Conservation (phyloP, 805 yeast genomes). For the Blastobotrys attinorum region DNA sequence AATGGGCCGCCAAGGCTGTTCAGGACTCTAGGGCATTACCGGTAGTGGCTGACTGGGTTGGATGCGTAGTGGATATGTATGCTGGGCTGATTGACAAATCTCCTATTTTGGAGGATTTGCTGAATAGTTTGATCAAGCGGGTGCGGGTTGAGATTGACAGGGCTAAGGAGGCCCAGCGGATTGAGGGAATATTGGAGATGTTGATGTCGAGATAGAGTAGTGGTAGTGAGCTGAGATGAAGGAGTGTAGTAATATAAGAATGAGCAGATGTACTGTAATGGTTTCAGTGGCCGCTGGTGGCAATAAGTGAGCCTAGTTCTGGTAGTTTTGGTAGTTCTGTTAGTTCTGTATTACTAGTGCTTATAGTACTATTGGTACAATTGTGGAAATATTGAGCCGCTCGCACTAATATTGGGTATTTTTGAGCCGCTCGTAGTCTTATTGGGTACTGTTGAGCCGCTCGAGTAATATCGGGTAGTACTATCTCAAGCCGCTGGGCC, state of each 20-base stretch:
- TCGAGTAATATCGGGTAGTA: too few relatives aligned
- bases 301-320: background rate
- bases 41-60: conserved; percentile 59
- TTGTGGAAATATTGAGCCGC: background rate
- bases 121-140: conserved; percentile 46
- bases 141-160: conserved; percentile 63
- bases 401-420: background rate
- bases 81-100: conserved; percentile 64
- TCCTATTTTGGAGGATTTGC: conserved; percentile 67
- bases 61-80: conserved; percentile 66
- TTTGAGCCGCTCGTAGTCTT: too few relatives aligned
- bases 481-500: too few relatives aligned
- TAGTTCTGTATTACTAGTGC: background rate
- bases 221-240: background rate
- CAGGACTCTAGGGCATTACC: conserved; percentile 71
- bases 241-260: background rate
- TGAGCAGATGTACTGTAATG: background rate
- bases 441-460: too few relatives aligned
- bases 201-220: conserved; percentile 37
- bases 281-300: too few relatives aligned
- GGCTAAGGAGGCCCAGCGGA: conserved; percentile 79
- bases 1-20: conserved; percentile 69
- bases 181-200: conserved; percentile 90
- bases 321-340: background rate
- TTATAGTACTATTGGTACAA: background rate